phyloP scores from a whole-genome alignment of 306 rosid genomes.

The Quercus berberidifolia region DNA sequence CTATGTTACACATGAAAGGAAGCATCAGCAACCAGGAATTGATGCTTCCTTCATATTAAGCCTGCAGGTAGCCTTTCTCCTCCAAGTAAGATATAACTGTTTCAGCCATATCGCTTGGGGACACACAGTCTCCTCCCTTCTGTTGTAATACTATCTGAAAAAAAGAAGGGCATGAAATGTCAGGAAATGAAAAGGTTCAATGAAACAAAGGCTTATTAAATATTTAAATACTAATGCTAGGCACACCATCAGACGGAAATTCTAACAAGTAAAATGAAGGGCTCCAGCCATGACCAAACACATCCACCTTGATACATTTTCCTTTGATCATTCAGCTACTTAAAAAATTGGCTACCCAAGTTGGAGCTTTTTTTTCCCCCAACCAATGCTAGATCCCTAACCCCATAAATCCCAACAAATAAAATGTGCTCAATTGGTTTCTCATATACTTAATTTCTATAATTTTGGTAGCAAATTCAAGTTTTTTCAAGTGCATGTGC shows the following conservation, averaged over 20 bases:
- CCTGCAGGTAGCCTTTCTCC: constrained; percentile 64
- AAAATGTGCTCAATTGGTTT: neutral
- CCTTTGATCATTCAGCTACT: neutral
- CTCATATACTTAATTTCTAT: neutral
- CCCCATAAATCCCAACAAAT: neutral
- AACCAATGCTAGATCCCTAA: neutral
- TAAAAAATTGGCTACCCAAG: neutral
- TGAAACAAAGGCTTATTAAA: neutral
- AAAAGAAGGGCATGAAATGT: constrained; percentile 8
- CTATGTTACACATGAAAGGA: constrained; percentile 15
- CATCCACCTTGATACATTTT: neutral
- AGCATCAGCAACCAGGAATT: constrained; percentile 18
- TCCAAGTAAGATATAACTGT: constrained; percentile 67
- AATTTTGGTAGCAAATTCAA: neutral
- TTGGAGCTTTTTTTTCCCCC: too few relatives aligned
- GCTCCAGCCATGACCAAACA: neutral
- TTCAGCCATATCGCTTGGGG: constrained; percentile 65
- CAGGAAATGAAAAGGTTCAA: neutral
- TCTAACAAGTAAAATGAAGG: neutral
- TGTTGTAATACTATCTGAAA: constrained; percentile 77
- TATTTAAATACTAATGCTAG: constrained; percentile 4
- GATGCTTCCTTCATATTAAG: constrained; percentile 35
- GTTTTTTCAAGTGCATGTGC: neutral
- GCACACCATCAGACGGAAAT: neutral
- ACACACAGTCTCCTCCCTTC: constrained; percentile 41